A percentile compares a stretch with the other conserved stretches of the same genome.
These are phyloP conservation scores for Neonectria hederae DNA, from an alignment of 2,329 filamentous ascomycete species.

Conservation along the genomic window DNA sequence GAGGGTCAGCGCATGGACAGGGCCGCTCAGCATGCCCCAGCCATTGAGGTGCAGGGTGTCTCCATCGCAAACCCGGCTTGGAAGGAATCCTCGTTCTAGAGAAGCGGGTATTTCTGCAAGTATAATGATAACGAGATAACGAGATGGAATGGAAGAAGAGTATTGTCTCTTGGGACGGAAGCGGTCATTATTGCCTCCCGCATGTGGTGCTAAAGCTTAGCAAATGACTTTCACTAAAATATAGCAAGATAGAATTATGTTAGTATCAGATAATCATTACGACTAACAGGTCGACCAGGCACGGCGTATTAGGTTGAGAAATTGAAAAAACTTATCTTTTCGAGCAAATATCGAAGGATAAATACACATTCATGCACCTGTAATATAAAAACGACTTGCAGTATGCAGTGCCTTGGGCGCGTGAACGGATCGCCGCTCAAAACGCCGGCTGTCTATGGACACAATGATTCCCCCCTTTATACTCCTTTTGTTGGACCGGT, in stretches of 20 bases:
- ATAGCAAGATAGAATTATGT: not conserved
- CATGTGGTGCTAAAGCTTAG: not conserved
- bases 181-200: not conserved
- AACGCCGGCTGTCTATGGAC: slow-evolving; percentile 22
- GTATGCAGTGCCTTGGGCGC: slow-evolving; percentile 17
- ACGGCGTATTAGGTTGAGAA: not conserved
- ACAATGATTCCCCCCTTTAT: slow-evolving; percentile 4
- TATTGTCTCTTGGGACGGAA: not conserved
- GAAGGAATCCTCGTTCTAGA: slow-evolving; percentile 40
- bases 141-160: not conserved
- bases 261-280: not conserved
- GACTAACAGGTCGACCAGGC: not conserved
- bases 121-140: slow-evolving; percentile 5
- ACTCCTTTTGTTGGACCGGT: slow-evolving; percentile 1
- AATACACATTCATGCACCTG: slow-evolving; percentile 1
- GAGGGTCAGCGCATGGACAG: slow-evolving; percentile 34
- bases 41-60: slow-evolving; percentile 37
- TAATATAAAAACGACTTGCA: slow-evolving; percentile 8
- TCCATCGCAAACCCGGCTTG: slow-evolving; percentile 29
- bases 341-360: not conserved
- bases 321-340: not conserved
- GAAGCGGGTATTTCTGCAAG: not conserved
- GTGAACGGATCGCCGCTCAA: slow-evolving; percentile 15
- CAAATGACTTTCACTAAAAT: not conserved
- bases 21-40: slow-evolving; percentile 45